phyloP scores from a whole-genome alignment of 2,329 filamentous ascomycete genomes.

The Neoscytalidium dimidiatum region DNA sequence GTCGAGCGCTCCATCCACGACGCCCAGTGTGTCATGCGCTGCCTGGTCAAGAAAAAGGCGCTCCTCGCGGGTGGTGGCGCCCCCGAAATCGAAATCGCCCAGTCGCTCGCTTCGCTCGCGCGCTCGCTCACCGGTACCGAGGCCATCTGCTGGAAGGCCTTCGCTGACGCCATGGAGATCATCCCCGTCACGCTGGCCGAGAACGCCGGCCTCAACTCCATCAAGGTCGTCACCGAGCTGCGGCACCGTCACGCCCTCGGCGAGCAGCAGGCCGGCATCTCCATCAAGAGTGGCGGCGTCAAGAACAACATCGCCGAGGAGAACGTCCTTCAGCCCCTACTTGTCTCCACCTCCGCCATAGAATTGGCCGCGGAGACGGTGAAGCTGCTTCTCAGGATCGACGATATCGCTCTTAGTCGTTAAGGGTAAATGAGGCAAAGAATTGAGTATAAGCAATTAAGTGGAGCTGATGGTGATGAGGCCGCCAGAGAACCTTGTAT shows the following conservation, averaged over 20 bases:
- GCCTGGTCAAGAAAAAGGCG: constrained; percentile 99
- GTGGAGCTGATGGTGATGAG: not conserved
- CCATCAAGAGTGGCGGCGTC: constrained; percentile 96
- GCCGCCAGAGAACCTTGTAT: constrained; percentile 5
- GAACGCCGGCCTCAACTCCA: constrained; percentile 96
- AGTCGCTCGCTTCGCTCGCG: constrained; percentile 78
- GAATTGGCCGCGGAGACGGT: constrained; percentile 97
- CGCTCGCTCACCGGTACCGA: constrained; percentile 87
- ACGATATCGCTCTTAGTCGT: constrained; percentile 60
- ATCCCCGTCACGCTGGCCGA: constrained; percentile 95
- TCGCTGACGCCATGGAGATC: constrained; percentile 95
- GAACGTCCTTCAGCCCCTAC: constrained; percentile 91
- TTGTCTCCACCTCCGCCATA: constrained; percentile 96
- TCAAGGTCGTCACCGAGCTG: constrained; percentile 96
- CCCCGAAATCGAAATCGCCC: constrained; percentile 93
- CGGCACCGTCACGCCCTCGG: constrained; percentile 92
- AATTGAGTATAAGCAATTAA: not conserved
- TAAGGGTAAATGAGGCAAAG: constrained; percentile 24
- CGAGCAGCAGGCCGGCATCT: constrained; percentile 94
- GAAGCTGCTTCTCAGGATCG: constrained; percentile 70
- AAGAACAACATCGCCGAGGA: constrained; percentile 96
- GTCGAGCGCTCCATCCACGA: constrained; percentile 96
- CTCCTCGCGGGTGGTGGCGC: constrained; percentile 95
- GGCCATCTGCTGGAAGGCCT: constrained; percentile 98
- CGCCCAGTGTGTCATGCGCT: constrained; percentile 94